Evolutionary conservation across 2,329 filamentous ascomycete genomes (phyloP), one percentile per base, ranked within the genome.

Genomic region (Ascochyta viciae-villosae): DNA sequence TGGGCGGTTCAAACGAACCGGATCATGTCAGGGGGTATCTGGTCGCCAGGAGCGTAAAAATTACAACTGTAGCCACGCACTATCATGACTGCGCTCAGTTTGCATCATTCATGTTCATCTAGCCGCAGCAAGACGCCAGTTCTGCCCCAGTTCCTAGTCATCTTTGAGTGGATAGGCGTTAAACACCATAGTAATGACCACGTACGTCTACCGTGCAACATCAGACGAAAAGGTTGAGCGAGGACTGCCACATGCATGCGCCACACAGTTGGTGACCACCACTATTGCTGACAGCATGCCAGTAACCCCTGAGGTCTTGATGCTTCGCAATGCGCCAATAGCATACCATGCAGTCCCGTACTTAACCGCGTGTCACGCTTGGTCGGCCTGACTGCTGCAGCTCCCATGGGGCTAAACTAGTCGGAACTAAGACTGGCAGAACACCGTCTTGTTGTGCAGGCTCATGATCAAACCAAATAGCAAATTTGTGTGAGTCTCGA

Each of bases 11-110:
- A 68, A 66, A 65, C 63, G 66, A 67, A 65, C 65, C 60, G 60
- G 63, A 62, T 64, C 64, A 64, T 69, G 71, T 71, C 70, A 72
- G 65, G 71, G 70, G 66, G 59, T 56, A 57, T 67, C 66, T 70
- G 65, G 61, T 65, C 65, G 65, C 66, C 66, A 67, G 64, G 70
- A 60, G 57, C 58, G 58, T 58, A 42, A 52, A 58, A 58, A 55
- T 45, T 58, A 61, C 53, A 63, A 54, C 50, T 62, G 58, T 56
- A 57, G 60, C 48, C 51, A 64, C 64, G 67, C 29, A 58, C 58
- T 44, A 50, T 61, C 51, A 51, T 42, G 41, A 51, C 58, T 54
- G 41, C 46, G 54, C 53, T 52, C 41, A 47, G 54, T 56, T 39
- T 56, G 50, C 54, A 56, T 61, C 60, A 49, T 52, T 58, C 60